These are phyloP conservation scores for Termitomyces heimii DNA, from an alignment of 768 basidiomycete species.

Conservation along the genomic window DNA sequence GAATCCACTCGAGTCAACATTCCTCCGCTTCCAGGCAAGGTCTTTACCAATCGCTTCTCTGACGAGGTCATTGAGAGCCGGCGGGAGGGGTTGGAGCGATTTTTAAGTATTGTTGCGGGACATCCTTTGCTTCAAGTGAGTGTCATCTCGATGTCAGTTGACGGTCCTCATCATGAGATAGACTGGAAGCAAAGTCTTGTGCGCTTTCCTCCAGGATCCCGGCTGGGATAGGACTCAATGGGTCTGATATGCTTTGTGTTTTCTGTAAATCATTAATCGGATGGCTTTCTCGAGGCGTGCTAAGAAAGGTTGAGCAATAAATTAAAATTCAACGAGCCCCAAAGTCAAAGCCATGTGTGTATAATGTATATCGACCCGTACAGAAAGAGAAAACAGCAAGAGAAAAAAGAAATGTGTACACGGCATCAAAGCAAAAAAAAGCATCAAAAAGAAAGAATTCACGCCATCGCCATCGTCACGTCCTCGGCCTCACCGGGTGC, in stretches of 20 bases:
- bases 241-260: too few relatives aligned
- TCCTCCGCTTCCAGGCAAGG: constrained; percentile 94
- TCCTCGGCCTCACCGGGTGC: constrained; percentile 27
- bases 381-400: neutral
- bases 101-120: constrained; percentile 93
- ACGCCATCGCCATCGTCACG: constrained; percentile 36
- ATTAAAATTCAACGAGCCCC: neutral
- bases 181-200: constrained; percentile 97
- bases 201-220: constrained; percentile 93
- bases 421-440: neutral
- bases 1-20: constrained; percentile 98
- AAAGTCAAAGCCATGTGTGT: neutral
- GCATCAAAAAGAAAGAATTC: neutral
- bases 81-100: constrained; percentile 90
- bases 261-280: neutral
- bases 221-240: constrained; percentile 83
- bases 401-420: too few relatives aligned
- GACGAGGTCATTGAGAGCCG: constrained; percentile 94
- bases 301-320: too few relatives aligned
- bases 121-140: constrained; percentile 92
- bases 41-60: constrained; percentile 97
- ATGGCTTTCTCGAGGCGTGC: too few relatives aligned
- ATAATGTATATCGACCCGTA: neutral
- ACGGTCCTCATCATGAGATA: constrained; percentile 20
- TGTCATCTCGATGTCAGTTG: neutral